phyloP scores from a whole-genome alignment of 2,329 filamentous ascomycete species.

The Epichloe sp. region DNA sequence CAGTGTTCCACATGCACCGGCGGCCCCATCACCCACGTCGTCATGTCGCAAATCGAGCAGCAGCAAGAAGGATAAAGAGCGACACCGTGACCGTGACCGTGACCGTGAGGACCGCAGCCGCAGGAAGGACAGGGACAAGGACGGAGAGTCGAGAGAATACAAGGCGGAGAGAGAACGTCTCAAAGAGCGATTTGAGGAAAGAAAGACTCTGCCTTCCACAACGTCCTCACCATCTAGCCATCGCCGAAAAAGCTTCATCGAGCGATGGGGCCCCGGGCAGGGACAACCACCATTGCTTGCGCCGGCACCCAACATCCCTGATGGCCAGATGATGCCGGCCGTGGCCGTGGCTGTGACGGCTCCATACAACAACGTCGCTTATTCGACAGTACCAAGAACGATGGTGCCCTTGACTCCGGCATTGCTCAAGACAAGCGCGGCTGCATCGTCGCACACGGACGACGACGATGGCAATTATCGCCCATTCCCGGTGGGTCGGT shows the following conservation, averaged over 20 bases:
- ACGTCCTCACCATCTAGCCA: constrained; percentile 6
- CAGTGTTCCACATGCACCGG: constrained; percentile 1
- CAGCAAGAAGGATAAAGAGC: constrained; percentile 11
- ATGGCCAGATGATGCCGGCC: not conserved
- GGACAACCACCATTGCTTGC: constrained; percentile 10
- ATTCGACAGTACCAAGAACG: constrained; percentile 8
- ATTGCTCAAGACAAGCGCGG: constrained; percentile 14
- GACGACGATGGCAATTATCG: constrained; percentile 25
- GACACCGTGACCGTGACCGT: constrained; percentile 6
- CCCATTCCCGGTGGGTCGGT: constrained; percentile 20
- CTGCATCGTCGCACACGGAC: constrained; percentile 9
- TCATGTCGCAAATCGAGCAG: constrained; percentile 15
- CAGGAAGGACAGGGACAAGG: constrained; percentile 10
- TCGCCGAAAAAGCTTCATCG: constrained; percentile 22
- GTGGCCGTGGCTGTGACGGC: not conserved
- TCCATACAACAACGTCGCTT: not conserved
- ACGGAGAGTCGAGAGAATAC: constrained; percentile 8
- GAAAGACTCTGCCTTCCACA: constrained; percentile 8
- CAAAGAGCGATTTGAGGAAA: constrained; percentile 24
- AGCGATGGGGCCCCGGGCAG: constrained; percentile 6
- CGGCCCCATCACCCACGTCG: constrained; percentile 12
- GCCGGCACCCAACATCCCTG: constrained; percentile 4
- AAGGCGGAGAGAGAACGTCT: constrained; percentile 23
- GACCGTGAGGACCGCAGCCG: constrained; percentile 15
- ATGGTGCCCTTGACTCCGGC: constrained; percentile 13